Percentiles rank a stretch among this genome's conserved stretches.
Conservation (phyloP, 495 filamentous ascomycete species). For the Lentithecium fluviatile region DNA sequence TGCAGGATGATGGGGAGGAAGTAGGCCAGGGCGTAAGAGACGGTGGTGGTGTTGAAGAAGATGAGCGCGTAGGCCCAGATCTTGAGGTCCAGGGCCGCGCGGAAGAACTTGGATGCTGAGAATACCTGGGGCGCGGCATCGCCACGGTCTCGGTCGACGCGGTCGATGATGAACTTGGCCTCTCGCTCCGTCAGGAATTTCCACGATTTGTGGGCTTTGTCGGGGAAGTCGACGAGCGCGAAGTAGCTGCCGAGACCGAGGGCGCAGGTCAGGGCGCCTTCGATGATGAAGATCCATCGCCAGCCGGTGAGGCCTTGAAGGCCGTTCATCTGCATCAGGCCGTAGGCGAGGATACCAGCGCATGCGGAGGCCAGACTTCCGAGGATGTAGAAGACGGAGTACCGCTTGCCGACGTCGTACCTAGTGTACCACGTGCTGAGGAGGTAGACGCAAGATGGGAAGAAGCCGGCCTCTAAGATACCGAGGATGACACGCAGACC, state of each 20-base stretch:
- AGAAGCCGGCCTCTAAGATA: constrained; percentile 65
- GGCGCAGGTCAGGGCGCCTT: constrained; percentile 52
- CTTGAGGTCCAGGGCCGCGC: constrained; percentile 41
- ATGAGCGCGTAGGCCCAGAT: constrained; percentile 47
- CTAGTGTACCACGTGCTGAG: constrained; percentile 65
- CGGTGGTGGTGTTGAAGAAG: constrained; percentile 49
- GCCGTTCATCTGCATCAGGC: constrained; percentile 40
- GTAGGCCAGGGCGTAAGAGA: constrained; percentile 52
- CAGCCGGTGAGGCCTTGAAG: constrained; percentile 53
- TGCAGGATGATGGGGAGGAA: constrained; percentile 55
- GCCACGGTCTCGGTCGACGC: constrained; percentile 44
- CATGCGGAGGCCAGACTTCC: constrained; percentile 62
- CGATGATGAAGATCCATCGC: constrained; percentile 61
- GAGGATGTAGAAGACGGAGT: constrained; percentile 63
- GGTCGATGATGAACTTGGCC: constrained; percentile 43
- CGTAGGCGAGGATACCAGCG: constrained; percentile 63
- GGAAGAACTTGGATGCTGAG: constrained; percentile 39
- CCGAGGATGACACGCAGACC: constrained; percentile 60
- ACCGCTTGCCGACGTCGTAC: constrained; percentile 64
- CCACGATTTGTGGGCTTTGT: constrained; percentile 38
- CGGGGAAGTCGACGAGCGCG: constrained; percentile 38
- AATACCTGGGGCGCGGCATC: constrained; percentile 42
- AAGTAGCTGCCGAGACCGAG: constrained; percentile 42
- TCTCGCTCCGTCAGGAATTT: constrained; percentile 40
- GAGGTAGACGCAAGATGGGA: constrained; percentile 62